phyloP scores from a whole-genome alignment of 371 early-diverging fungal species.

The Rhizopus delemar region DNA sequence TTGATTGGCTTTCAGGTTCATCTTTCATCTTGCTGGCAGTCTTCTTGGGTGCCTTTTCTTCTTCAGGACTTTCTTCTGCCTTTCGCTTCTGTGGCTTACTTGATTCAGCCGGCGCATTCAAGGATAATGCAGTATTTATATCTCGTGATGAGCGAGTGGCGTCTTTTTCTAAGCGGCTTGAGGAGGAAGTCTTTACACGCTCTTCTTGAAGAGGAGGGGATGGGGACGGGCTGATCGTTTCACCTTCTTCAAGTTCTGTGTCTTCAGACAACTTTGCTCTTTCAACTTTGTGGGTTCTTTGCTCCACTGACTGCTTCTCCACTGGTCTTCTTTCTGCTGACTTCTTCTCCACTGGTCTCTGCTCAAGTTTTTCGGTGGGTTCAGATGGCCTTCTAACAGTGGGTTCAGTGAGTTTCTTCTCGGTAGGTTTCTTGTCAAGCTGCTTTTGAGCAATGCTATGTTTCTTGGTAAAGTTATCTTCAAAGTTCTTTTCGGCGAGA shows the following conservation, averaged over 20 bases:
- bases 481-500: too few relatives aligned
- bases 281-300: not conserved
- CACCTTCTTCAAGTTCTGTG: conserved; percentile 30
- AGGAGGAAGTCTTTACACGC: not conserved
- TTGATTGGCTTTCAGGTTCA: not conserved
- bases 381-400: too few relatives aligned
- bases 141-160: not conserved
- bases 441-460: too few relatives aligned
- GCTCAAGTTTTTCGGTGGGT: too few relatives aligned
- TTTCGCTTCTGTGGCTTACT: too few relatives aligned
- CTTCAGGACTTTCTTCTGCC: not conserved
- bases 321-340: not conserved
- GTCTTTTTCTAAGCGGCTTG: not conserved
- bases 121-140: too few relatives aligned
- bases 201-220: conserved; percentile 11
- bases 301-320: not conserved
- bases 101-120: too few relatives aligned
- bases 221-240: conserved; percentile 28
- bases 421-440: too few relatives aligned
- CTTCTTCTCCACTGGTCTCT: too few relatives aligned
- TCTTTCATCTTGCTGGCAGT: not conserved
- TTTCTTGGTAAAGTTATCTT: too few relatives aligned
- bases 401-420: too few relatives aligned
- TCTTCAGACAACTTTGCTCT: not conserved
- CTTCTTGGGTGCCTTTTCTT: not conserved